Conservation (phyloP, 805 yeast species). For the Candida krabiensis region DNA sequence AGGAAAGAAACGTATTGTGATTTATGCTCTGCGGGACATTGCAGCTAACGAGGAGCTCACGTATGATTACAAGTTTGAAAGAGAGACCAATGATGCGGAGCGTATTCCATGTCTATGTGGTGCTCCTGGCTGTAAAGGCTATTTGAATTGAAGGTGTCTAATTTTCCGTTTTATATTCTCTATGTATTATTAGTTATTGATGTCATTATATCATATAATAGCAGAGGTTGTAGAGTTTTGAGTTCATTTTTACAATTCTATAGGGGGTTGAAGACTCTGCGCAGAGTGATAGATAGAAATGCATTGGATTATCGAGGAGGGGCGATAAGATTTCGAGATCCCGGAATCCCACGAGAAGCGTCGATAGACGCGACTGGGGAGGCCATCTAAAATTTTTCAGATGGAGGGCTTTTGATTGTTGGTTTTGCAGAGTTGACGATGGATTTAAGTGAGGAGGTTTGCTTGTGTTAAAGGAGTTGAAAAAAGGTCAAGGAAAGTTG, state of each 20-base stretch:
- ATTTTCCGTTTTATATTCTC: not conserved
- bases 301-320: too few species aligned
- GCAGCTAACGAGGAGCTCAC: conserved; percentile 90
- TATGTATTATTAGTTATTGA: not conserved
- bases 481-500: too few species aligned
- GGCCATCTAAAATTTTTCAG: conserved; percentile 4
- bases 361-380: too few species aligned
- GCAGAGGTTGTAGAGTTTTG: not conserved
- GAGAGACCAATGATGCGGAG: conserved; percentile 85
- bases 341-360: too few species aligned
- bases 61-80: conserved; percentile 92
- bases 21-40: conserved; percentile 87
- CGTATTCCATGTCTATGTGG: conserved; percentile 93
- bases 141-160: conserved; percentile 73
- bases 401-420: not conserved
- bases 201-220: not conserved
- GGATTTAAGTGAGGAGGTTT: too few species aligned
- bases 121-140: conserved; percentile 91
- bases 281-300: too few species aligned
- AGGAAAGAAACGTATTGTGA: conserved; percentile 90
- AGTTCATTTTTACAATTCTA: too few species aligned
- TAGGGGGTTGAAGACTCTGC: too few species aligned
- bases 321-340: too few species aligned
- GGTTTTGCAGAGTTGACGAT: too few species aligned
- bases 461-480: too few species aligned